These are phyloP conservation scores for Globisporangium okanoganense DNA, from an alignment of 352 stramenopile species.

Conservation along the genomic window DNA sequence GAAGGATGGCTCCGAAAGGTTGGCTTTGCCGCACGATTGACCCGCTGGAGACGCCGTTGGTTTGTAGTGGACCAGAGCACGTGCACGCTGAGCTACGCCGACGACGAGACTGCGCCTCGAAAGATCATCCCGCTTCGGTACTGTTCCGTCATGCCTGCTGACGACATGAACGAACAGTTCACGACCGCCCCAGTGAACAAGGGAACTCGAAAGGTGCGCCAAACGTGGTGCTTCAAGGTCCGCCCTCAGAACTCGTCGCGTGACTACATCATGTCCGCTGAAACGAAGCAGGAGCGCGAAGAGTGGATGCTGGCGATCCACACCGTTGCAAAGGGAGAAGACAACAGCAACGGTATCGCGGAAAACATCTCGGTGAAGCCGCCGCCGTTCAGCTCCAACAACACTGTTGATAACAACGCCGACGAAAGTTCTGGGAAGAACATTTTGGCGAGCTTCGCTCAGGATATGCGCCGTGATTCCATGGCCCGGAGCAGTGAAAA, in stretches of 20 bases:
- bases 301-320: constrained; percentile 88
- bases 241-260: constrained; percentile 65
- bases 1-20: constrained; percentile 85
- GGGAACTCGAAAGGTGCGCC: constrained; percentile 68
- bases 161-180: constrained; percentile 87
- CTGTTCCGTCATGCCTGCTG: constrained; percentile 63
- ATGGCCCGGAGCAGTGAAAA: constrained; percentile 50
- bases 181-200: constrained; percentile 85
- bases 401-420: constrained; percentile 38
- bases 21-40: constrained; percentile 65
- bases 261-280: constrained; percentile 81
- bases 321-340: constrained; percentile 65
- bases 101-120: constrained; percentile 53
- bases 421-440: constrained; percentile 56
- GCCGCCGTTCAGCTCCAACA: constrained; percentile 1
- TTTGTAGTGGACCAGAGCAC: constrained; percentile 79
- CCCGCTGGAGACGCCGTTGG: constrained; percentile 71
- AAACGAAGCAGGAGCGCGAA: constrained; percentile 88
- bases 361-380: constrained; percentile 17
- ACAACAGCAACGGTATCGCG: constrained; percentile 32
- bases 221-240: constrained; percentile 88
- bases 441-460: constrained; percentile 37
- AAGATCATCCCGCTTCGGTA: constrained; percentile 73
- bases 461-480: constrained; percentile 54
- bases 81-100: constrained; percentile 76